Evolutionary conservation across 148 eudicot genomes (phyloP).

Genomic region (Spergularia marina): DNA sequence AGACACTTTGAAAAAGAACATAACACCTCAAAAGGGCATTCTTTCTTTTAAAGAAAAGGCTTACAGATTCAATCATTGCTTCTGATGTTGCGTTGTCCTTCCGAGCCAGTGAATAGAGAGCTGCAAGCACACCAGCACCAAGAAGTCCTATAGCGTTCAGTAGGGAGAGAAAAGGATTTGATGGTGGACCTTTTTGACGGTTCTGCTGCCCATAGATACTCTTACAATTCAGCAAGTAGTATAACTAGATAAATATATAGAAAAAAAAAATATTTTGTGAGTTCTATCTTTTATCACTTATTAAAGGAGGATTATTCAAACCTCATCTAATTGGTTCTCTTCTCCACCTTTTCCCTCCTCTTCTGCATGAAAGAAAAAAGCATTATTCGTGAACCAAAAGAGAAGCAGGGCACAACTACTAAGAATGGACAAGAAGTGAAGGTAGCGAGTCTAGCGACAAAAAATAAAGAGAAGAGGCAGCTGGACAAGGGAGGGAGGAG

Average conservation of each 20-base stretch:
- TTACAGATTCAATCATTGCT: constrained; percentile 67
- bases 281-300: constrained; percentile 9
- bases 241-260: constrained; percentile 5
- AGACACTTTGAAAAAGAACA: neutral
- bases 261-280: neutral
- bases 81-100: constrained; percentile 63
- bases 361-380: constrained; percentile 41
- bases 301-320: constrained; percentile 30
- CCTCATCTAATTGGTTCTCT: constrained; percentile 49
- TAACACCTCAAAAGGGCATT: neutral
- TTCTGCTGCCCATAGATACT: constrained; percentile 43
- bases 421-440: too few species aligned
- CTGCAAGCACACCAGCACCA: constrained; percentile 71
- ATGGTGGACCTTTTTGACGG: constrained; percentile 36
- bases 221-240: constrained; percentile 19
- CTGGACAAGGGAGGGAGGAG: too few species aligned
- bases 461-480: too few species aligned
- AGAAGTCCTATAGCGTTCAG: constrained; percentile 70
- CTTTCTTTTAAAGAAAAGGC: constrained; percentile 18
- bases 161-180: constrained; percentile 58
- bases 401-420: neutral
- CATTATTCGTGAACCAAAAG: neutral
- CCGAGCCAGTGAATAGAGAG: constrained; percentile 60
- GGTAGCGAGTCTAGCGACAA: too few species aligned
- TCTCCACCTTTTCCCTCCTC: constrained; percentile 26